These are phyloP conservation scores for Cladosporium halotolerans DNA, from an alignment of 2,329 filamentous ascomycete genomes.

Conservation along the genomic window DNA sequence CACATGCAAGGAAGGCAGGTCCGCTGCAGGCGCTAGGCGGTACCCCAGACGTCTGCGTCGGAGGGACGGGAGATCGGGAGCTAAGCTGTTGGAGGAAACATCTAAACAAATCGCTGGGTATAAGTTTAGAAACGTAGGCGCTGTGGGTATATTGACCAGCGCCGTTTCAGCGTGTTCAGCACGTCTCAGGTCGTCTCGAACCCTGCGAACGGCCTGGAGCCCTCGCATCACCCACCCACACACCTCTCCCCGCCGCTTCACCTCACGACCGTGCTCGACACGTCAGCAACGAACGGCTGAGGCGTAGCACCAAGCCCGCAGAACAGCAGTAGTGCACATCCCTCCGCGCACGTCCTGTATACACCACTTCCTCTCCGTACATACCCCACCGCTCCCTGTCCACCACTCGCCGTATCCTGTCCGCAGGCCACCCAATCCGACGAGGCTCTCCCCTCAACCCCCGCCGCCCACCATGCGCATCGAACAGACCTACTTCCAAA, in stretches of 20 bases:
- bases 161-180: conserved; percentile 6
- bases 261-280: not conserved
- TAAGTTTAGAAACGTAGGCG: no score
- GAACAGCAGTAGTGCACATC: not conserved
- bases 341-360: not conserved
- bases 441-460: not conserved
- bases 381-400: not conserved
- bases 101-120: no score
- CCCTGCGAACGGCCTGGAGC: not conserved
- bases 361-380: not conserved
- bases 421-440: no score
- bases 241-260: not conserved
- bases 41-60: not conserved
- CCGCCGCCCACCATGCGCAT: conserved; percentile 34
- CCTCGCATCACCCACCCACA: not conserved
- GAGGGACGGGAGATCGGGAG: no score
- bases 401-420: not conserved
- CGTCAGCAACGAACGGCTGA: conserved; percentile 5
- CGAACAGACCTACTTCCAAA: conserved; percentile 43
- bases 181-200: conserved; percentile 7
- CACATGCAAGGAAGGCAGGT: not conserved
- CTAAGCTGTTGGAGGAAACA: no score
- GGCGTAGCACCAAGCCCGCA: not conserved
- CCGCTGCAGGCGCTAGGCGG: no score
- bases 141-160: not conserved